A percentile compares a stretch with the other conserved stretches of the same genome.
phyloP scores from a whole-genome alignment of 2,329 filamentous ascomycete genomes.

The Colletotrichum graminicola region DNA sequence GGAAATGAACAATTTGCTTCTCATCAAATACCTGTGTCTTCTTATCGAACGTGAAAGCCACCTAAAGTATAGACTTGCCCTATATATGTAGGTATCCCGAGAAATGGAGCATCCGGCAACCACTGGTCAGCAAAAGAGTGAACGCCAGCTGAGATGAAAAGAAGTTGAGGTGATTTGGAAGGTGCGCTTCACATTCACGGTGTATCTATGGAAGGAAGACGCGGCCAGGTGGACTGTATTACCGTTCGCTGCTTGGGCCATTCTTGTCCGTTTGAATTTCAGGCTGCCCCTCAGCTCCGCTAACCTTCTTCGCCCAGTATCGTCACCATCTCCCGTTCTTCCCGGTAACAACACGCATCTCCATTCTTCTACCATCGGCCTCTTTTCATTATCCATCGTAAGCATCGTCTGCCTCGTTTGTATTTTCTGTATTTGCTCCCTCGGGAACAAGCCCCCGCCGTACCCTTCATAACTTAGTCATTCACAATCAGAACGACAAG shows the following conservation, averaged over 20 bases:
- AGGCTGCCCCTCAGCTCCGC: neutral
- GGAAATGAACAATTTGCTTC: constrained; percentile 19
- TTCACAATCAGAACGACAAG: neutral
- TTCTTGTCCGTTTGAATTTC: neutral
- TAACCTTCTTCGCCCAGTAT: neutral
- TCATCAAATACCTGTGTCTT: no score
- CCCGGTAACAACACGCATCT: neutral
- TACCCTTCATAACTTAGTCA: neutral
- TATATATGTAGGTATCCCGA: no score
- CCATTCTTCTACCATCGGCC: neutral
- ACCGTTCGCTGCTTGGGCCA: neutral
- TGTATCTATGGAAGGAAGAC: neutral
- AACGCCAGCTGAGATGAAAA: neutral
- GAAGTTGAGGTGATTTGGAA: neutral
- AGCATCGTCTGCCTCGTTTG: neutral
- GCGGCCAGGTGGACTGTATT: neutral
- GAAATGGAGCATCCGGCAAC: neutral
- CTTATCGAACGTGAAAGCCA: neutral
- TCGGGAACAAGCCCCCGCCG: neutral
- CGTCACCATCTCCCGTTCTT: neutral
- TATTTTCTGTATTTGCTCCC: neutral
- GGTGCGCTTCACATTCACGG: neutral
- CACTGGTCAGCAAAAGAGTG: neutral
- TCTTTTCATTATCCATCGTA: neutral
- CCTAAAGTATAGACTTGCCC: neutral